Conservation (phyloP, 2,329 filamentous ascomycete species). For the Clarireedia hainanense region DNA sequence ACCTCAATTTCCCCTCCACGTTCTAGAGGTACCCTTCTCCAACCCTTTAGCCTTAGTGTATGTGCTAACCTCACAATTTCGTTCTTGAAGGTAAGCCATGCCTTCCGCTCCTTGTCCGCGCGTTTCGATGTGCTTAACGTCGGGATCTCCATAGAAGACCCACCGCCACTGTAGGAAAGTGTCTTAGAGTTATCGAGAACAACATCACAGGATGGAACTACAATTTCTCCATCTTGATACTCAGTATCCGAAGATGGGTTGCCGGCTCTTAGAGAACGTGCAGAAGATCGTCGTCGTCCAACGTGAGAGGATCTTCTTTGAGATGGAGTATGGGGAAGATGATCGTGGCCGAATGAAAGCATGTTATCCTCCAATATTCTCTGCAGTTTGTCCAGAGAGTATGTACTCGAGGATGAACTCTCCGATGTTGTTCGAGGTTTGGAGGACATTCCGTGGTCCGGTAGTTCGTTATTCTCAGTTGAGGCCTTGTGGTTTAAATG, state of each 20-base stretch:
- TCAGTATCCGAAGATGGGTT: constrained; percentile 76
- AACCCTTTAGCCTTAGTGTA: constrained; percentile 83
- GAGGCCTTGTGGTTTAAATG: constrained; percentile 14
- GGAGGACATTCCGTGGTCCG: constrained; percentile 9
- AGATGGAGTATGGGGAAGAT: constrained; percentile 19
- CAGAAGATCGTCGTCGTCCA: constrained; percentile 13
- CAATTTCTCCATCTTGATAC: constrained; percentile 67
- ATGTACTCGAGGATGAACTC: constrained; percentile 58
- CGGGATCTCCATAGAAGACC: constrained; percentile 31
- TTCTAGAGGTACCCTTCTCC: constrained; percentile 74
- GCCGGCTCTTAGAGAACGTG: constrained; percentile 16
- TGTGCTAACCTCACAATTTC: constrained; percentile 87
- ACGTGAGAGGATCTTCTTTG: constrained; percentile 16
- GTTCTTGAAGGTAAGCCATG: constrained; percentile 82
- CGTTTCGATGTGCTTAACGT: constrained; percentile 37
- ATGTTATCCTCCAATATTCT: constrained; percentile 66
- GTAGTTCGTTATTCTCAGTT: constrained; percentile 1
- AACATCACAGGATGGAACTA: constrained; percentile 81
- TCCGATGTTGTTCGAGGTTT: constrained; percentile 45
- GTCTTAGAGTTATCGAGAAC: constrained; percentile 87
- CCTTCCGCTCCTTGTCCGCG: constrained; percentile 61
- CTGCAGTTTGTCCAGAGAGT: constrained; percentile 74
- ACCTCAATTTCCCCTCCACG: constrained; percentile 61
- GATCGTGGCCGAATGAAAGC: constrained; percentile 29
- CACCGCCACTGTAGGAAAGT: constrained; percentile 59